These are phyloP conservation scores for Thozetella sp. DNA, from an alignment of 495 filamentous ascomycete species.

Conservation along the genomic window DNA sequence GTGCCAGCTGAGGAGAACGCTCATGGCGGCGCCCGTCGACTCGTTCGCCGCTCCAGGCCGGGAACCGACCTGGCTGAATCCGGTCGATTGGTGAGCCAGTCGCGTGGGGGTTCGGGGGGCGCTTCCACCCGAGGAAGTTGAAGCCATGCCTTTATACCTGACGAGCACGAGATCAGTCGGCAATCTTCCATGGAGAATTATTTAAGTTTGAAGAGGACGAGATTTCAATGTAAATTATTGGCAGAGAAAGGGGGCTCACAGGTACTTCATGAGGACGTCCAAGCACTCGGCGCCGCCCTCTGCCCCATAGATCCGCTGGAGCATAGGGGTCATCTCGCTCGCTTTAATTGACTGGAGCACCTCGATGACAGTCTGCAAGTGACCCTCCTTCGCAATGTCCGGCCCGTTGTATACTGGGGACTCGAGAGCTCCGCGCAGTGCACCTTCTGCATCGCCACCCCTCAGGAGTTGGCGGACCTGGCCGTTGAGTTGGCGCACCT, in stretches of 20 bases:
- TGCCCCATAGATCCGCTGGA: slow-evolving; percentile 71
- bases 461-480: slow-evolving; percentile 86
- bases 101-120: slow-evolving; percentile 41
- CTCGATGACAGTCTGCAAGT: slow-evolving; percentile 80
- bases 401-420: slow-evolving; percentile 59
- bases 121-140: slow-evolving; percentile 28
- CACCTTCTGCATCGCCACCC: slow-evolving; percentile 83
- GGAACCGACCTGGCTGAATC: slow-evolving; percentile 77
- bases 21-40: slow-evolving; percentile 85
- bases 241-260: slow-evolving; percentile 44
- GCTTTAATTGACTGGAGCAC: slow-evolving; percentile 89
- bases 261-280: slow-evolving; percentile 78
- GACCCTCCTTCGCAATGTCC: slow-evolving; percentile 79
- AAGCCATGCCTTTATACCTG: slow-evolving; percentile 85
- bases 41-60: slow-evolving; percentile 67
- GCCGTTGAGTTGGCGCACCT: slow-evolving; percentile 69
- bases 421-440: slow-evolving; percentile 77
- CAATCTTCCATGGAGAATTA: too few relatives aligned
- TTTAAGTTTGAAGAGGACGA: too few relatives aligned
- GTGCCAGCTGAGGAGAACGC: slow-evolving; percentile 91
- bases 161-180: not conserved
- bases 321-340: slow-evolving; percentile 84
- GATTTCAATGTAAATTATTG: not conserved
- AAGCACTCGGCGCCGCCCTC: slow-evolving; percentile 72
- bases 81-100: slow-evolving; percentile 79